Conservation (phyloP, 2,329 filamentous ascomycete genomes). For the Fusarium sacchari region DNA sequence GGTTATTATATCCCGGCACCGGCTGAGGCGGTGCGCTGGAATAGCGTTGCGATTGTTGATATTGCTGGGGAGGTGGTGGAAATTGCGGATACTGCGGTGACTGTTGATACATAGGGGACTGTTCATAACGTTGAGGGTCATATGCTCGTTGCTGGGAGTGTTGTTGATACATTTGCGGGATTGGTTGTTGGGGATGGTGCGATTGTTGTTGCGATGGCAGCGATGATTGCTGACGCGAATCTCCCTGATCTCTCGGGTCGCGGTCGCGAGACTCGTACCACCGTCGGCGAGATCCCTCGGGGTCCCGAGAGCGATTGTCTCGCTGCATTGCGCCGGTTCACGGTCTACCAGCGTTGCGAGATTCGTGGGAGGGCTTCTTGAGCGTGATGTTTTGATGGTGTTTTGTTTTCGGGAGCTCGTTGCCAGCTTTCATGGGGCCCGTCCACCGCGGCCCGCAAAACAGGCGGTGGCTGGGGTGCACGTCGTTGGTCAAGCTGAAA, state of each 20-base stretch:
- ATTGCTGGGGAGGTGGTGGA: slow-evolving; percentile 23
- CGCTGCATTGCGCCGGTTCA: slow-evolving; percentile 60
- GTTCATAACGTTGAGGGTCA: slow-evolving; percentile 33
- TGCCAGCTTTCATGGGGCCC: slow-evolving; percentile 41
- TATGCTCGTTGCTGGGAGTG: slow-evolving; percentile 27
- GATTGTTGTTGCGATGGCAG: slow-evolving; percentile 28
- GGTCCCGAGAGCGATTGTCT: slow-evolving; percentile 65
- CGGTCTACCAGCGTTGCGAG: slow-evolving; percentile 36
- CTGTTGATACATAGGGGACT: slow-evolving; percentile 34
- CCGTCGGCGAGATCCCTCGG: slow-evolving; percentile 64
- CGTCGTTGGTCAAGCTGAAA: slow-evolving; percentile 37
- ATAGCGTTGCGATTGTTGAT: slow-evolving; percentile 32
- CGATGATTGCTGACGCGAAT: slow-evolving; percentile 37
- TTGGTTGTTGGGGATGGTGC: slow-evolving; percentile 27
- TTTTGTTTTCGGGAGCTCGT: slow-evolving; percentile 45
- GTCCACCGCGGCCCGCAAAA: slow-evolving; percentile 42
- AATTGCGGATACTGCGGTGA: slow-evolving; percentile 33
- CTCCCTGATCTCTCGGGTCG: slow-evolving; percentile 46
- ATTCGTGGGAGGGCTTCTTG: slow-evolving; percentile 16
- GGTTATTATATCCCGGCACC: slow-evolving; percentile 30
- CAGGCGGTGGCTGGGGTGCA: slow-evolving; percentile 45
- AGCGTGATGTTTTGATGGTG: slow-evolving; percentile 40
- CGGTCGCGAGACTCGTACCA: slow-evolving; percentile 49
- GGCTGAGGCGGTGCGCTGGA: slow-evolving; percentile 32
- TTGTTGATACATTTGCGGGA: slow-evolving; percentile 29